phyloP scores from a whole-genome alignment of 306 rosid genomes.

The Acacia acuminata region DNA sequence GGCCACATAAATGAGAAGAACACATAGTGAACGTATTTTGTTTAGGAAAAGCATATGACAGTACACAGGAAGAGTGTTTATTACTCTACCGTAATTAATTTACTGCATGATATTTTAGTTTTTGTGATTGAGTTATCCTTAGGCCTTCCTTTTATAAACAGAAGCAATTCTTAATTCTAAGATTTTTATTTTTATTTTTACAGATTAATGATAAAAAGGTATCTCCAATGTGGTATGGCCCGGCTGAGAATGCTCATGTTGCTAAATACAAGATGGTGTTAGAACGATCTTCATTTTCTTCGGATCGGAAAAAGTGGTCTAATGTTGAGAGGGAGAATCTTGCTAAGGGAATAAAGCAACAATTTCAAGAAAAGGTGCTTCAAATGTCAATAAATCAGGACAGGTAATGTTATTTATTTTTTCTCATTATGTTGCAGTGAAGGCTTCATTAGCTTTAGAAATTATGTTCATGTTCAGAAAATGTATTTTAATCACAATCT shows the following conservation, averaged over 20 bases:
- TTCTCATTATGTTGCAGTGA: neutral
- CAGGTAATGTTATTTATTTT: constrained; percentile 46
- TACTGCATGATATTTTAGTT: neutral
- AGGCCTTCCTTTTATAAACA: constrained; percentile 8
- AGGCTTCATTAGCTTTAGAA: neutral
- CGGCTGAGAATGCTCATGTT: constrained; percentile 74
- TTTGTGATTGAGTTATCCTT: constrained; percentile 1
- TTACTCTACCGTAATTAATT: constrained; percentile 1
- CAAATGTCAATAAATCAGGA: constrained; percentile 59
- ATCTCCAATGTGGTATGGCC: constrained; percentile 67
- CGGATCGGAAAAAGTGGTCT: constrained; percentile 77
- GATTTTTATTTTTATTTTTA: neutral
- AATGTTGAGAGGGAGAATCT: constrained; percentile 63
- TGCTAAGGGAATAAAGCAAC: constrained; percentile 81
- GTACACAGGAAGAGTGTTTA: neutral
- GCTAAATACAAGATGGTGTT: constrained; percentile 64
- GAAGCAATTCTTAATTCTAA: constrained; percentile 26
- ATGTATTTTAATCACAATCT: neutral
- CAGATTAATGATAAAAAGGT: constrained; percentile 53
- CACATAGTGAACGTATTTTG: neutral
- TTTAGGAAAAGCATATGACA: neutral
- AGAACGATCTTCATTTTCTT: constrained; percentile 57
- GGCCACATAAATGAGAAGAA: neutral
- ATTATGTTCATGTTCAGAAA: neutral
- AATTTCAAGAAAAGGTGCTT: constrained; percentile 74